Percentiles rank a stretch among this genome's conserved stretches.
Evolutionary conservation across 495 filamentous ascomycete species (phyloP).

Genomic region (Pyrenopolyporus hunteri): DNA sequence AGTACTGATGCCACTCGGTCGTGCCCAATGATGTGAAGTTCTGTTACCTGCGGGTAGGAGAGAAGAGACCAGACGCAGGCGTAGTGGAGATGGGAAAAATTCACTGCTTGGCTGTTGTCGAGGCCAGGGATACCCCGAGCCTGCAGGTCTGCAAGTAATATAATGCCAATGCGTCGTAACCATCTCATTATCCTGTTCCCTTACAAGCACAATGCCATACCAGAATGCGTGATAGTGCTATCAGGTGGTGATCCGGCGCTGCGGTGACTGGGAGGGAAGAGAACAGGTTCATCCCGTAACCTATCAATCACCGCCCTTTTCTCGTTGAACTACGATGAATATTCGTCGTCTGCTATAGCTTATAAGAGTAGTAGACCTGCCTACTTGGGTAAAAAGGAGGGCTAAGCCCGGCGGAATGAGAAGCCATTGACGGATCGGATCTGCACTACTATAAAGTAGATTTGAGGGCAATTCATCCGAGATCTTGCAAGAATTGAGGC

Average conservation of each 20-base stretch:
- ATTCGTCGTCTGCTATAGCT: background rate
- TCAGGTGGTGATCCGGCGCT: conserved; percentile 30
- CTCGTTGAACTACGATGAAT: background rate
- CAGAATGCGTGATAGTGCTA: conserved; percentile 23
- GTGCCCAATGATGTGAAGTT: conserved; percentile 42
- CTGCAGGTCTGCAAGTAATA: conserved; percentile 39
- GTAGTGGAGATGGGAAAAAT: conserved; percentile 42
- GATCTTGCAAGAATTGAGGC: background rate
- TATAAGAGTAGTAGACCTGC: conserved; percentile 23
- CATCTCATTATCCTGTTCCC: conserved; percentile 7
- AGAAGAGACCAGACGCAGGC: conserved; percentile 33
- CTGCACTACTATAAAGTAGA: conserved; percentile 10
- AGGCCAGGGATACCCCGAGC: conserved; percentile 34
- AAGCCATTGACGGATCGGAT: conserved; percentile 11
- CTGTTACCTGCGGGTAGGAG: conserved; percentile 33
- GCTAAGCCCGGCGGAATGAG: conserved; percentile 11
- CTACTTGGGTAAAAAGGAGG: conserved; percentile 19
- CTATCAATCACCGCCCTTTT: conserved; percentile 2
- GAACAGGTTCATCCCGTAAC: background rate
- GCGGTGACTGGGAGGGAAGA: conserved; percentile 22
- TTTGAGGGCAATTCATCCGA: background rate
- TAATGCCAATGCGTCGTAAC: conserved; percentile 32
- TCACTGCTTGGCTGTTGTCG: conserved; percentile 38
- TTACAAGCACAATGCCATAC: too few species aligned
- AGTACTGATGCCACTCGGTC: conserved; percentile 38